Conservation (phyloP, 805 yeast genomes). For the Metschnikowia corniflorae region DNA sequence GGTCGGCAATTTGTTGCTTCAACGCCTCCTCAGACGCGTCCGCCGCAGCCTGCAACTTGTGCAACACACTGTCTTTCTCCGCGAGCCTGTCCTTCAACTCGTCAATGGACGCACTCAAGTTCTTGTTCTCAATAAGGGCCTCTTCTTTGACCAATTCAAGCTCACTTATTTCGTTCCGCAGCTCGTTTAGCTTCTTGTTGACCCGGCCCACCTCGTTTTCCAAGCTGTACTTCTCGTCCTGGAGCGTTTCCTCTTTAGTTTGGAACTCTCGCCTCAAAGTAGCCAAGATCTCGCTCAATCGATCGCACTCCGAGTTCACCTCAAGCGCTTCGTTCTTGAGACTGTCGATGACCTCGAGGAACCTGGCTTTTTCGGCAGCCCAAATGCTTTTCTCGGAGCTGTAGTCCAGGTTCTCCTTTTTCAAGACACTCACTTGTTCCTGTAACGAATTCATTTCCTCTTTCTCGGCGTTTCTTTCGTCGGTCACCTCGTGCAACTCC, state of each 20-base stretch:
- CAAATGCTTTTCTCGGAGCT: constrained; percentile 22
- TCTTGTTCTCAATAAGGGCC: constrained; percentile 38
- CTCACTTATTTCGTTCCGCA: constrained; percentile 40
- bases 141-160: constrained; percentile 37
- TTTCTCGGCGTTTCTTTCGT: constrained; percentile 2
- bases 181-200: constrained; percentile 38
- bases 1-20: constrained; percentile 5
- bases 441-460: constrained; percentile 3
- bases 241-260: constrained; percentile 30
- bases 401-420: constrained; percentile 13
- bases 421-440: constrained; percentile 42
- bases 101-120: constrained; percentile 39
- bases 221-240: constrained; percentile 39
- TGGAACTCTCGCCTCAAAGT: constrained; percentile 36
- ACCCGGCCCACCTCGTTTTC: constrained; percentile 39
- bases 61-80: constrained; percentile 23
- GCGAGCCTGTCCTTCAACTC: constrained; percentile 43
- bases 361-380: constrained; percentile 14
- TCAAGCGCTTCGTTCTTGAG: constrained; percentile 28
- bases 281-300: constrained; percentile 40
- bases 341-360: constrained; percentile 17
- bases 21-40: constrained; percentile 7
- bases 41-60: constrained; percentile 10
- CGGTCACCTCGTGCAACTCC: constrained; percentile 8
- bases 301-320: constrained; percentile 53